These are phyloP conservation scores for Mesotaenium endlicherianum DNA, from an alignment of 139 green algal genomes.

Conservation along the genomic window DNA sequence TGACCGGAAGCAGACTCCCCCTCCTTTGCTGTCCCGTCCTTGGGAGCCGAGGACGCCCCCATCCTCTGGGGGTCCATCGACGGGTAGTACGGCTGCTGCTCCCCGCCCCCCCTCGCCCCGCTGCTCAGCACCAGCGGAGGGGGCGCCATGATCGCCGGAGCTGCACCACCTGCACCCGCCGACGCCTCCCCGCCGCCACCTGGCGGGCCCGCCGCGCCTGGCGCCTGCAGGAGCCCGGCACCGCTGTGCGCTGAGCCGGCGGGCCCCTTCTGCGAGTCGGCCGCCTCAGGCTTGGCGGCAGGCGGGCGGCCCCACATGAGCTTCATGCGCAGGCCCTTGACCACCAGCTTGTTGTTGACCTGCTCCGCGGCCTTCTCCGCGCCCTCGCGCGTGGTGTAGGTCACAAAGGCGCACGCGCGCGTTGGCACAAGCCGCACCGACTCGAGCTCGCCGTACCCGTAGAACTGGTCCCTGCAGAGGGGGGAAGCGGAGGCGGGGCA, in stretches of 20 bases:
- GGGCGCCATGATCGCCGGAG: background rate
- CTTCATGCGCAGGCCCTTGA: slow-evolving; percentile 78
- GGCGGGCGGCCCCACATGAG: slow-evolving; percentile 89
- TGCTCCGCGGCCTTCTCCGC: slow-evolving; percentile 85
- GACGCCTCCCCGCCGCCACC: background rate
- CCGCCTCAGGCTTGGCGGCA: slow-evolving; percentile 12
- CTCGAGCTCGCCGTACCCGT: slow-evolving; percentile 81
- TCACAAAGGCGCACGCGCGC: slow-evolving; percentile 82
- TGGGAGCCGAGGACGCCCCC: too few relatives aligned
- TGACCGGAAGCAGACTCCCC: too few relatives aligned
- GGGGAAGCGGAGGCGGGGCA: background rate
- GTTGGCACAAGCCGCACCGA: slow-evolving; percentile 60
- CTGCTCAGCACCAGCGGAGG: background rate
- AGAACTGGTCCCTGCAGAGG: slow-evolving; percentile 72
- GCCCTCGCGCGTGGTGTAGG: slow-evolving; percentile 65
- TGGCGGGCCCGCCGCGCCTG: background rate
- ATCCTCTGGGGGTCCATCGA: slow-evolving; percentile 49
- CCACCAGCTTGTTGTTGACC: slow-evolving; percentile 67
- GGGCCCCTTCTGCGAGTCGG: background rate
- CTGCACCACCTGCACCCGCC: background rate
- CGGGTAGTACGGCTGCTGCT: slow-evolving; percentile 16
- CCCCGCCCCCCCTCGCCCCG: background rate
- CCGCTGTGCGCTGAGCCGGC: background rate
- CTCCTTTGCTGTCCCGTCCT: too few relatives aligned
- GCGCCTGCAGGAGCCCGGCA: background rate